Evolutionary conservation across 768 basidiomycete genomes (phyloP).

Genomic region (Termitomyces heimii): DNA sequence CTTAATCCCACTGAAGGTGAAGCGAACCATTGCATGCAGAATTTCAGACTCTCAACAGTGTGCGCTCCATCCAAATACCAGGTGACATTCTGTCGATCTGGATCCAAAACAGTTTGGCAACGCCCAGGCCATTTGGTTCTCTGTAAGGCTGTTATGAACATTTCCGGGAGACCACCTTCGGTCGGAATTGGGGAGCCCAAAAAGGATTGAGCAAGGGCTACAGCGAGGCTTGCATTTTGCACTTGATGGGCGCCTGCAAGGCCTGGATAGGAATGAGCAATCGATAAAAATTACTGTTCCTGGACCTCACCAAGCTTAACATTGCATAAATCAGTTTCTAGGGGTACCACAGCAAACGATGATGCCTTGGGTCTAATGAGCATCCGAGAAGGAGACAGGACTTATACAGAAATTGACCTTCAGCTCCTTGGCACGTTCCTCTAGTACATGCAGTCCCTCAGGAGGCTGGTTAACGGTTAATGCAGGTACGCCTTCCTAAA

Average conservation of each 20-base stretch:
- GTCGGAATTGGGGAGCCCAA: slow-evolving; percentile 31
- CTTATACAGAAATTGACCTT: slow-evolving; percentile 38
- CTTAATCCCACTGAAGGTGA: slow-evolving; percentile 48
- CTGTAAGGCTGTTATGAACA: slow-evolving; percentile 59
- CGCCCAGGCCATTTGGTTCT: slow-evolving; percentile 88
- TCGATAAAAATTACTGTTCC: not conserved
- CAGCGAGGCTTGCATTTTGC: slow-evolving; percentile 83
- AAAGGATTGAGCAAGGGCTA: slow-evolving; percentile 66
- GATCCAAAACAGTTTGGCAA: slow-evolving; percentile 80
- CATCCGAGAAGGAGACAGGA: slow-evolving; percentile 1
- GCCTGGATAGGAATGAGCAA: slow-evolving; percentile 37
- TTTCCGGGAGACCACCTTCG: slow-evolving; percentile 35
- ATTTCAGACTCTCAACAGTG: slow-evolving; percentile 83
- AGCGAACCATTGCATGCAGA: slow-evolving; percentile 87
- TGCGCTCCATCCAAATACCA: slow-evolving; percentile 98
- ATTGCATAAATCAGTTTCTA: slow-evolving; percentile 39
- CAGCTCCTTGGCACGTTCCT: slow-evolving; percentile 56
- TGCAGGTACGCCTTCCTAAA: slow-evolving; percentile 76
- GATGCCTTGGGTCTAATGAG: slow-evolving; percentile 1
- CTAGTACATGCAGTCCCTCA: slow-evolving; percentile 65
- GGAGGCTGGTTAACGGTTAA: slow-evolving; percentile 73
- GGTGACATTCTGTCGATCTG: slow-evolving; percentile 39
- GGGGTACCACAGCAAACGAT: slow-evolving; percentile 29
- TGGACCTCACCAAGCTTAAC: slow-evolving; percentile 55
- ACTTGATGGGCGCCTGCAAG: slow-evolving; percentile 82